Evolutionary conservation across 495 filamentous ascomycete species (phyloP), one percentile per base, ranked within the genome.

Genomic region (Neurospora tetrasperma): DNA sequence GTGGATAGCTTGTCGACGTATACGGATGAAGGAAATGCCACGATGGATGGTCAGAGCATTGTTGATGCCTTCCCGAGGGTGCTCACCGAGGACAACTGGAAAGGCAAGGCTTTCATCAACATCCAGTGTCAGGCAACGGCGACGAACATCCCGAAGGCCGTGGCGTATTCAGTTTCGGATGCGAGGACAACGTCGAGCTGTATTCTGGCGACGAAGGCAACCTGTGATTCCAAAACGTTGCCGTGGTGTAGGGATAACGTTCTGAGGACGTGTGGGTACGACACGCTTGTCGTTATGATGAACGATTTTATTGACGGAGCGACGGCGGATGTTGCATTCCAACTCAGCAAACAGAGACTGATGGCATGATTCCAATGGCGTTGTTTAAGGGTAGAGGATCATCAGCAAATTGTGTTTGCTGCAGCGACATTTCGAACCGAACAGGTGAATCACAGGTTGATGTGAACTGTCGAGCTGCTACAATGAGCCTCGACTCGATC

Each of bases 301-400:
- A 88, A 88, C 78, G 86, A 88, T 72, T 88, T 86, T 70, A 80
- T 88, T 69, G 86, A 88, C 75, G 86, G 86, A 6, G 85, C 78
- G 42, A 88, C 86, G 20, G 82, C 82, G 7, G 85, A 88, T 80
- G 82, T 85, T 7, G 82, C 80, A 2, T 77, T 86, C 72, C 78
- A 81, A 73, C 75, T 86, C 77, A 84, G 82, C 72, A 74, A 74
- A 74, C 76, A 81, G 75, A 79, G 86, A 75, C 69, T 87, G 73
- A 35, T 66, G 27, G 54, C 54, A 18, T 66, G 18, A 10, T 1
- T 59, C 10, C 4, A 6, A 59, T 27, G 7, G 14, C 27, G 23
- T 9, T 14, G 27, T 66, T 18, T 4, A 66, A 31, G 5, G 9
- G 54, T 12, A 23, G 6, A 59, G 5, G 12, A 27, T 3, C 16